Conservation (phyloP, 306 rosid species). For the Chamaecrista fasciculata region DNA sequence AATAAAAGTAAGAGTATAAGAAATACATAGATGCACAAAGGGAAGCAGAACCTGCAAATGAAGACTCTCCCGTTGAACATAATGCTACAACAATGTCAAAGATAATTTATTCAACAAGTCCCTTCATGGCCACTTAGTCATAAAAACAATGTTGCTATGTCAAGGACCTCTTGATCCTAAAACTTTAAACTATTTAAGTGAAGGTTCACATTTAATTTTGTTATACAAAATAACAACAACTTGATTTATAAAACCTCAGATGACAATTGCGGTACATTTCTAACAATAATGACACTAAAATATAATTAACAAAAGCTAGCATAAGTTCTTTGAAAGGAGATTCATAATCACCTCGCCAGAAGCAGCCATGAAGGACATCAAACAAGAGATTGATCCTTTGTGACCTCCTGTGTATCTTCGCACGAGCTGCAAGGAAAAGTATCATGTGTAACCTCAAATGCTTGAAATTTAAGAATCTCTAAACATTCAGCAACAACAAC, state of each 20-base stretch:
- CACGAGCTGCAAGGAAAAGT: slow-evolving; percentile 68
- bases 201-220: background rate
- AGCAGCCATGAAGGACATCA: slow-evolving; percentile 96
- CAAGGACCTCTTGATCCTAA: background rate
- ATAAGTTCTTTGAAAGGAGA: slow-evolving; percentile 25
- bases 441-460: slow-evolving; percentile 28
- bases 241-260: slow-evolving; percentile 10
- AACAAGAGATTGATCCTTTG: slow-evolving; percentile 94
- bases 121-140: background rate
- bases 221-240: slow-evolving; percentile 7
- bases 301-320: slow-evolving; percentile 18
- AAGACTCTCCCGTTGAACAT: slow-evolving; percentile 11
- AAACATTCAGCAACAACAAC: background rate
- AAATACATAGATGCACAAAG: background rate
- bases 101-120: too few relatives aligned
- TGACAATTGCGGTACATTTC: background rate
- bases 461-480: slow-evolving; percentile 27
- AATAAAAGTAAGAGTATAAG: slow-evolving; percentile 20
- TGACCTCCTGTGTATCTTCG: slow-evolving; percentile 98
- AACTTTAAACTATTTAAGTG: background rate
- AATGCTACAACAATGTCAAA: slow-evolving; percentile 11
- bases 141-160: background rate
- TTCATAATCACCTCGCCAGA: slow-evolving; percentile 82
- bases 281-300: slow-evolving; percentile 20
- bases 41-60: slow-evolving; percentile 16